Evolutionary conservation across 2,329 filamentous ascomycete species (phyloP).

Genomic region (Alternaria hordeiaustralica): DNA sequence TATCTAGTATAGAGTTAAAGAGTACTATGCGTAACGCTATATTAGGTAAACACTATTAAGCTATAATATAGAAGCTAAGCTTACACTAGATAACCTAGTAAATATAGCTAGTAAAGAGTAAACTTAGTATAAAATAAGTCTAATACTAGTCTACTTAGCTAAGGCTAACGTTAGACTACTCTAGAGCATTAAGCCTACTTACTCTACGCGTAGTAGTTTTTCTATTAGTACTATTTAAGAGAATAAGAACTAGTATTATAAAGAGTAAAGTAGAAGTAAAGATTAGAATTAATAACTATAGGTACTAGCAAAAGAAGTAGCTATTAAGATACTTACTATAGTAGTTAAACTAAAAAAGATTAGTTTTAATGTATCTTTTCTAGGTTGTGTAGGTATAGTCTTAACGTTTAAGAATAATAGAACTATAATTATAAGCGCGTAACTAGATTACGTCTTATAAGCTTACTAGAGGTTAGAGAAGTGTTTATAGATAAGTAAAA

Average conservation of each 20-base stretch:
- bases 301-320: conserved; percentile 22
- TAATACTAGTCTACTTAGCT: conserved; percentile 17
- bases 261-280: conserved; percentile 14
- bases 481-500: neutral
- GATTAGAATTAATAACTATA: conserved; percentile 13
- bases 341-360: conserved; percentile 16
- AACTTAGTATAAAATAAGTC: conserved; percentile 13
- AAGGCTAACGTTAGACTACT: conserved; percentile 23
- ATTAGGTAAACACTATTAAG: neutral
- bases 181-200: conserved; percentile 16
- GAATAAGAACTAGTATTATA: conserved; percentile 17
- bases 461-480: conserved; percentile 7
- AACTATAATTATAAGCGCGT: neutral
- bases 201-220: conserved; percentile 12
- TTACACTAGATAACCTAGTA: conserved; percentile 19
- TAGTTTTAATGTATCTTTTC: conserved; percentile 1
- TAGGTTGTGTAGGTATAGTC: neutral
- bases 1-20: conserved; percentile 14
- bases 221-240: conserved; percentile 16
- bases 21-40: conserved; percentile 12
- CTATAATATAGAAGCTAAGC: conserved; percentile 13
- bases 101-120: conserved; percentile 11
- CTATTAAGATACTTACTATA: conserved; percentile 6
- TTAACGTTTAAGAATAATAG: neutral
- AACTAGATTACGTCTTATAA: neutral